A percentile compares a stretch with the other conserved stretches of the same genome.
Conservation (phyloP, 768 basidiomycete species). For the Trametes sanguinea region DNA sequence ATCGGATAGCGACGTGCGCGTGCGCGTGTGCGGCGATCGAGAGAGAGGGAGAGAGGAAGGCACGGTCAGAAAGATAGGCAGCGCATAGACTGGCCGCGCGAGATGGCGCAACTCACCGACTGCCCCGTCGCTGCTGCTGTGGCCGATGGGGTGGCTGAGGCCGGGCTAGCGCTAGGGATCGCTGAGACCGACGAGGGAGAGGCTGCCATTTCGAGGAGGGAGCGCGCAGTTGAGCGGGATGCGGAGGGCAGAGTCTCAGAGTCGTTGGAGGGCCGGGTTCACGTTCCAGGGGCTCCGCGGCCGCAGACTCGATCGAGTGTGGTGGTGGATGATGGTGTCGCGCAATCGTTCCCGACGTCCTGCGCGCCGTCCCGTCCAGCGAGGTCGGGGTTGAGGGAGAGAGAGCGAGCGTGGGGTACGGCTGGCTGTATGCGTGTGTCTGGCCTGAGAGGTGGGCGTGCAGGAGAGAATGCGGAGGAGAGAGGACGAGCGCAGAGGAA, state of each 20-base stretch:
- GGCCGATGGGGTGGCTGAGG: not conserved
- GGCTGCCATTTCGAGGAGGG: conserved; percentile 5
- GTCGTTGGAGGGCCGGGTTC: not conserved
- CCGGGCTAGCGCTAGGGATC: too few species aligned
- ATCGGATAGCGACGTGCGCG: not conserved
- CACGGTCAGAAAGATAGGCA: not conserved
- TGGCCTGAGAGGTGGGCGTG: not conserved
- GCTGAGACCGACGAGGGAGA: too few species aligned
- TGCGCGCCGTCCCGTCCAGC: not conserved
- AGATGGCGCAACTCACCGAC: not conserved
- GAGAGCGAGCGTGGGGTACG: not conserved
- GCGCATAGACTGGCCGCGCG: not conserved
- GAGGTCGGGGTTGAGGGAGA: not conserved
- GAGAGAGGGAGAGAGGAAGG: not conserved
- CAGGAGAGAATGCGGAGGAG: not conserved
- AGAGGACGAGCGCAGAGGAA: not conserved
- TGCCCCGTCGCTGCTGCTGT: not conserved
- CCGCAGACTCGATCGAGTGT: not conserved
- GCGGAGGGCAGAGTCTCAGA: not conserved
- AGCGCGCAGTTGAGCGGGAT: not conserved
- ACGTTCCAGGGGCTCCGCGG: not conserved
- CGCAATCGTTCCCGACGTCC: not conserved
- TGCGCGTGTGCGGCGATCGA: not conserved
- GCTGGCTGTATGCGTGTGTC: not conserved
- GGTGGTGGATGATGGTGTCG: not conserved